Base-by-base conservation (phyloP, 495 filamentous ascomycete genomes). In the Neurospora sp. region DNA sequence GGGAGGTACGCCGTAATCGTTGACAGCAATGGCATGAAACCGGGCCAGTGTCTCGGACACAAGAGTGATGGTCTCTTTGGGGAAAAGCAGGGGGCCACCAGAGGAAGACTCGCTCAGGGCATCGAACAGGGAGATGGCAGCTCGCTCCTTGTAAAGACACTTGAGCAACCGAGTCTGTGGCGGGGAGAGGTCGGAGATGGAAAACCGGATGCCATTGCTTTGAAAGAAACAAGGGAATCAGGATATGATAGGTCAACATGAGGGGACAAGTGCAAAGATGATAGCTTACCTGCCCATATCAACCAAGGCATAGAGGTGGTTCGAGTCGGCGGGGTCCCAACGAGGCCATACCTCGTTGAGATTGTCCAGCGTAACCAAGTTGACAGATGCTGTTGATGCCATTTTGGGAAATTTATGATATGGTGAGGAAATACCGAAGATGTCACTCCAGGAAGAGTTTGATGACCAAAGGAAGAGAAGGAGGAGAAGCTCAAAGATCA, bases 191-290 rank as follows among this genome's bases (percentile, higher is more conserved):
- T 93, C 89, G 10, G 94, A 92, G 74, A 98, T 93, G 10, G 92
- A 95, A 84, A 97, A 97, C 62, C 95, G 94, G 76, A 98, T 95
- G 74, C 94, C 95, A 87, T 98, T 98, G 84, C 95, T 97, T 77
- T 74, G 39, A 18, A 4, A 49, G n/a, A 37, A 4, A 44, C 7
- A 49, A 72, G 3, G 3, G 3, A 0, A 0, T 66, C 14, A 66
- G 54, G 14, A 73, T 0, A 46, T 20, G 14, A 73, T 0, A 46
- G 10, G 73, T 75, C 74, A 35, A 16, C 31, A 35, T 2, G 23
- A 16, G 20, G 54, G 0, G 54, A 31, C 12, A 62, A 62, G 7
- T 4, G 7, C n/a, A 31, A 35, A 62, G 74, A 35, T 66, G 46
- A 37, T 40, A 62, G 79, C 80, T 81, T 83, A 92, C 91, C 90